Evolutionary conservation across 2,329 filamentous ascomycete species (phyloP).

Genomic region (Metarhizium rileyi): DNA sequence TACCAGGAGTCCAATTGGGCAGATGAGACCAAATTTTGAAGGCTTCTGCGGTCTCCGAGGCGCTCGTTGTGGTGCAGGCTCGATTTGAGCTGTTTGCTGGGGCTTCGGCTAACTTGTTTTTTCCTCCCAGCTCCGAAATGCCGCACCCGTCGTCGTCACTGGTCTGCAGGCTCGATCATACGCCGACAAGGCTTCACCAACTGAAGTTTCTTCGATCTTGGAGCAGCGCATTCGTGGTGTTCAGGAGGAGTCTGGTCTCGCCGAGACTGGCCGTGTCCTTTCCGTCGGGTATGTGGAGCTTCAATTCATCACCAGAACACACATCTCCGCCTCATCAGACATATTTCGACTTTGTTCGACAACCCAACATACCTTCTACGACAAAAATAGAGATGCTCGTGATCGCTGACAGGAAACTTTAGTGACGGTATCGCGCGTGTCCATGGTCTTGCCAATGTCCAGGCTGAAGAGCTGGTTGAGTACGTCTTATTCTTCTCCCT

Average conservation of each 20-base stretch:
- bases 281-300: slow-evolving; percentile 82
- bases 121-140: slow-evolving; percentile 70
- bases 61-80: slow-evolving; percentile 9
- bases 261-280: slow-evolving; percentile 97
- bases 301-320: not conserved
- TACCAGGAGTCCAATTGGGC: slow-evolving; percentile 27
- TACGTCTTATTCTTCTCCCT: slow-evolving; percentile 43
- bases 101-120: slow-evolving; percentile 45
- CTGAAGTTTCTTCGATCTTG: slow-evolving; percentile 98
- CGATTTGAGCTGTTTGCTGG: slow-evolving; percentile 26
- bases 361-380: not conserved
- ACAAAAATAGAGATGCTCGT: not conserved
- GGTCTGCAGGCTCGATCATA: slow-evolving; percentile 62
- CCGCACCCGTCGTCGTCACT: slow-evolving; percentile 68
- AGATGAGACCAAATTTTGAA: slow-evolving; percentile 7
- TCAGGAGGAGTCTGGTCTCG: slow-evolving; percentile 89
- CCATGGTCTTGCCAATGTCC: slow-evolving; percentile 99
- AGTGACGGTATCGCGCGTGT: slow-evolving; percentile 99
- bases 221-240: slow-evolving; percentile 99
- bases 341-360: not conserved
- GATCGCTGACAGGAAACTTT: slow-evolving; percentile 23
- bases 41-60: not conserved
- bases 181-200: slow-evolving; percentile 88
- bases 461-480: slow-evolving; percentile 99
- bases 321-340: not conserved